Evolutionary conservation across 1,284 basidiomycete species (phyloP).

Genomic region (Pyrrhoderma noxium): DNA sequence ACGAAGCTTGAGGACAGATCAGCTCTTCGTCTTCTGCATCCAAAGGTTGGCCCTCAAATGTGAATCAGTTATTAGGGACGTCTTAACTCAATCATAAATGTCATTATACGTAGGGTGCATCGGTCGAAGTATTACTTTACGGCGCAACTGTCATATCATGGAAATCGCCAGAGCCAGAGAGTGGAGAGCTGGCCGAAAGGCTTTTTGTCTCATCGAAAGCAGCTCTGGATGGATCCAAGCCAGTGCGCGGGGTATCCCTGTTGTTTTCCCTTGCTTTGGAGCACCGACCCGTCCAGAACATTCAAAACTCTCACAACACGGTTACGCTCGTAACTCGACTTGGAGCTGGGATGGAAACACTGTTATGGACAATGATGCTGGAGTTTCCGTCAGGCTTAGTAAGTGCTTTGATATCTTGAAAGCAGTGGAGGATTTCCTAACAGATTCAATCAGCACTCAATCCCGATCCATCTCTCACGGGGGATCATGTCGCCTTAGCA

Average conservation of each 20-base stretch:
- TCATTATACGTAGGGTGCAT: conserved; percentile 48
- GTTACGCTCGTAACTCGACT: conserved; percentile 68
- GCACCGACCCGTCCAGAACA: conserved; percentile 69
- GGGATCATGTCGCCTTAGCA: conserved; percentile 57
- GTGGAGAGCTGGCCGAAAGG: conserved; percentile 46
- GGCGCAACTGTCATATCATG: conserved; percentile 80
- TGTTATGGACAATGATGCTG: conserved; percentile 61
- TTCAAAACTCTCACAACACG: conserved; percentile 69
- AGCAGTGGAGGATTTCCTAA: conserved; percentile 2
- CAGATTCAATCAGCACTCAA: conserved; percentile 42
- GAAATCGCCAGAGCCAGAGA: conserved; percentile 44
- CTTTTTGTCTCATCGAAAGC: conserved; percentile 76
- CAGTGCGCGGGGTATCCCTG: conserved; percentile 78
- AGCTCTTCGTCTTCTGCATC: conserved; percentile 18
- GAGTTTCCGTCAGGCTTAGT: conserved; percentile 72
- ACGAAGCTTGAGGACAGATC: conserved; percentile 7
- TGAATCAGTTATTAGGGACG: background rate
- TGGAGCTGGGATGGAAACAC: conserved; percentile 60
- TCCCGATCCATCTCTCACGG: conserved; percentile 50
- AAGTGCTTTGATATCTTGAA: conserved; percentile 25
- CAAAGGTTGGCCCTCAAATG: conserved; percentile 16
- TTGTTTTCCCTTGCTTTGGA: conserved; percentile 85
- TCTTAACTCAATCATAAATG: background rate
- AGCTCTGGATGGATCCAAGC: conserved; percentile 62
- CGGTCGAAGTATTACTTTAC: conserved; percentile 64